Conservation (phyloP, 169 alveolate species). For the Eimeria necatrix region DNA sequence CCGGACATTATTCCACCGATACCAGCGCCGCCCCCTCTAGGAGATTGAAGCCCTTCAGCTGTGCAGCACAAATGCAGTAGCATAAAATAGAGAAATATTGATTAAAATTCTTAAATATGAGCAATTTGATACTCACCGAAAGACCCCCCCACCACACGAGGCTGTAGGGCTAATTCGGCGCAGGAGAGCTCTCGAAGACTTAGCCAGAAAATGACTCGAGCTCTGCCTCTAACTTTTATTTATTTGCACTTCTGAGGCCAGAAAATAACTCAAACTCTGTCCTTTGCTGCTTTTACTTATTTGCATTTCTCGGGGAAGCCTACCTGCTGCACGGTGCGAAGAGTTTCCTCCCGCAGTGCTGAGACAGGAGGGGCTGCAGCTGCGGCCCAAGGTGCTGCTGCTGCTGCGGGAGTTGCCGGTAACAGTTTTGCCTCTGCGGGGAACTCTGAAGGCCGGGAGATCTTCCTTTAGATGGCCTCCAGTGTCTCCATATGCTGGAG, state of each 20-base stretch:
- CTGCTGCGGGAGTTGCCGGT: constrained; percentile 13
- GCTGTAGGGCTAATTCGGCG: too few relatives aligned
- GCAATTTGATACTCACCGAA: too few relatives aligned
- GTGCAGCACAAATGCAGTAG: background rate
- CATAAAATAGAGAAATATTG: background rate
- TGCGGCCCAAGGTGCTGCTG: background rate
- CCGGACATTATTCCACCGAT: constrained; percentile 15
- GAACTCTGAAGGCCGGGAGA: background rate
- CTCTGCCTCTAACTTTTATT: too few relatives aligned
- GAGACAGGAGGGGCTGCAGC: background rate
- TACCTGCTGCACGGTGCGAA: background rate
- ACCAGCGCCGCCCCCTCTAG: background rate
- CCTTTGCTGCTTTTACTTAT: too few relatives aligned
- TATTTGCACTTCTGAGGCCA: too few relatives aligned
- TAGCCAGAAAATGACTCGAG: too few relatives aligned
- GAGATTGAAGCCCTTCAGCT: constrained; percentile 9
- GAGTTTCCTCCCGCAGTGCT: background rate
- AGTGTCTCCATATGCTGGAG: constrained; percentile 1
- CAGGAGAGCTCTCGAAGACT: too few relatives aligned
- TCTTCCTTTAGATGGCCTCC: background rate
- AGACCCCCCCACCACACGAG: too few relatives aligned
- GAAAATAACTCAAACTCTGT: too few relatives aligned
- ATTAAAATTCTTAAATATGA: too few relatives aligned
- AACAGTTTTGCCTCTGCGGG: constrained; percentile 21
- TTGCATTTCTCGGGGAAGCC: background rate